Base-by-base conservation (phyloP, 352 stramenopile genomes). In the Lagenidium giganteum region DNA sequence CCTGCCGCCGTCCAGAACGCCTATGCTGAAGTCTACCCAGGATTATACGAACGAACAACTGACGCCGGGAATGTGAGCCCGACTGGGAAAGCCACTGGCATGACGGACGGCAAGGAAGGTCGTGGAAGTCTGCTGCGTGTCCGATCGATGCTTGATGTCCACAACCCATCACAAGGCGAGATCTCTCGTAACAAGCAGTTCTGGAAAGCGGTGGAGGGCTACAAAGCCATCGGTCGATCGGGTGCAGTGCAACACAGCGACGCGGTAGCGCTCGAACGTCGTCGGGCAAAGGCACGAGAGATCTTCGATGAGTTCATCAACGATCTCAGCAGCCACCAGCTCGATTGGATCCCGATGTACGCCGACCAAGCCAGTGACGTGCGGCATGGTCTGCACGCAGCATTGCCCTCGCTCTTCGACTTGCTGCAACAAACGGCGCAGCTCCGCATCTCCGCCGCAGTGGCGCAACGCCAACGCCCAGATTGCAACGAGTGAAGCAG, bases 141-240 rank as follows among this genome's bases (percentile, higher is more conserved):
- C 11, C 32, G 11, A 38, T 38, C 46, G 32, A 2, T n/a, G 14
- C 4, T 8, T 27, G 20, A 16, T 33, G 11, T n/a, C 34, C 3
- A 8, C 11, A 18, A 32, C 35, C 3, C 4, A 3, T n/a, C 18
- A 17, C 8, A 6, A 29, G 2, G 21, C 25, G 7, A 58, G 1
- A 52, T 76, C 2, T 44, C 67, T 4, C 40, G 60, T 2, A 47
- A 74, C 39, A 64, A 58, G 46, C 70, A 67, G 39, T 87, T 87
- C 43, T 87, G 75, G 75, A 81, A 70, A 39, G 70, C 70, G 7
- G 61, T 84, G 3, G 70, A 85, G 56, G 70, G 72, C 1, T 85
- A 70, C 44, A 67, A 65, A 26, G 54, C 62, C 1, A 66, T 84
- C 22, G 70, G 70, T 6, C 64, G 29, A 12, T 57, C 52, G 0